phyloP scores from a whole-genome alignment of 106 monocot species.

The Gastrodia elata region DNA sequence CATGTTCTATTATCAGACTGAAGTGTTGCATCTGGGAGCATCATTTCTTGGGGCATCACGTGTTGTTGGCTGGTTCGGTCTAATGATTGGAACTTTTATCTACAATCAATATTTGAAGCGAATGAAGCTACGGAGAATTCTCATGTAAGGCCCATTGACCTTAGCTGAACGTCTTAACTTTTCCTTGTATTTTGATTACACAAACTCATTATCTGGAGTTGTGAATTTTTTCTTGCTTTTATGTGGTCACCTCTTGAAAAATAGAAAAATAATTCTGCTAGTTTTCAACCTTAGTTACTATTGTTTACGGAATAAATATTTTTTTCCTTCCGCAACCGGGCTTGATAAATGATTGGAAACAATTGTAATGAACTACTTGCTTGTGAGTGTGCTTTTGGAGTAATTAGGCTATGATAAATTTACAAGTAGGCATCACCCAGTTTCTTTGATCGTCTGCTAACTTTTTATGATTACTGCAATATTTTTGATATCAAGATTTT shows the following conservation, averaged over 20 bases:
- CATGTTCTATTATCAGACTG: slow-evolving; percentile 86
- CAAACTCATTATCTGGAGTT: background rate
- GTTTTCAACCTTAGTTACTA: background rate
- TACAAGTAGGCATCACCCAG: background rate
- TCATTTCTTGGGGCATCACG: slow-evolving; percentile 69
- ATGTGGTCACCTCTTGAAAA: no score
- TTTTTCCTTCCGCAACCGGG: background rate
- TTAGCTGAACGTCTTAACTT: slow-evolving; percentile 1
- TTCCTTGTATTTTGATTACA: background rate
- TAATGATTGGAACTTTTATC: slow-evolving; percentile 59
- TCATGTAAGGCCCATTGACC: slow-evolving; percentile 45
- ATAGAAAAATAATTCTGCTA: background rate
- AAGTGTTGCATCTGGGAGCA: slow-evolving; percentile 60
- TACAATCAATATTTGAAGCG: slow-evolving; percentile 65
- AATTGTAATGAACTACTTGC: background rate
- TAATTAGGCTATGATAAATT: background rate
- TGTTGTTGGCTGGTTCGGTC: slow-evolving; percentile 73
- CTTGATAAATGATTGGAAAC: background rate
- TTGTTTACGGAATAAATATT: background rate
- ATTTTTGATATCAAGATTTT: background rate
- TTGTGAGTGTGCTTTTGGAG: background rate
- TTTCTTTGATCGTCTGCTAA: background rate
- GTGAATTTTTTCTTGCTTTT: background rate
- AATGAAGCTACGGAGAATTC: slow-evolving; percentile 49
- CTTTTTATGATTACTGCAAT: background rate